Conservation (phyloP, 2,329 filamentous ascomycete genomes). For the Microdochium trichocladiopsis region DNA sequence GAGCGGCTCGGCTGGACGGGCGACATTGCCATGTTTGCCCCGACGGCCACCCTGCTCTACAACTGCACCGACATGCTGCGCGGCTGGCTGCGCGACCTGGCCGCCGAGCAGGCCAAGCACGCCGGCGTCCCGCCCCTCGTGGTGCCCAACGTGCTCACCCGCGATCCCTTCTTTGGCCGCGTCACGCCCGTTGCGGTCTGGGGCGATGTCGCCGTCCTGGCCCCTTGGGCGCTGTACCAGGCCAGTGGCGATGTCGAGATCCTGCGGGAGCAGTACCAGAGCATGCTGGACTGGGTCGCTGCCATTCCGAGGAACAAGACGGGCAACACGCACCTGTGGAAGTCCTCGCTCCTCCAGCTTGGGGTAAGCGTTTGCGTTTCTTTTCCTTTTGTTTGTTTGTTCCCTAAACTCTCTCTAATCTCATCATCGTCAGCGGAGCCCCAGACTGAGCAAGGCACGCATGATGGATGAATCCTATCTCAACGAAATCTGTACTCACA, state of each 20-base stretch:
- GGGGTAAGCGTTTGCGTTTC: constrained; percentile 9
- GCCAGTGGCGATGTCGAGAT: constrained; percentile 19
- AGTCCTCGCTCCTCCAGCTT: constrained; percentile 25
- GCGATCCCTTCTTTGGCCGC: constrained; percentile 5
- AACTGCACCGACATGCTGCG: constrained; percentile 28
- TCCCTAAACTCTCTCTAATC: constrained; percentile 38
- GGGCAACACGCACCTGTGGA: constrained; percentile 30
- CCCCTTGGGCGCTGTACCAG: constrained; percentile 22
- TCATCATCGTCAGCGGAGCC: no score
- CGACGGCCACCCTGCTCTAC: constrained; percentile 34
- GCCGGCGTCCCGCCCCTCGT: not conserved
- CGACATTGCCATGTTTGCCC: constrained; percentile 36
- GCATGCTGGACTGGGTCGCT: constrained; percentile 20
- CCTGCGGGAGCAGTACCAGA: constrained; percentile 15
- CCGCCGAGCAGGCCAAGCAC: constrained; percentile 3
- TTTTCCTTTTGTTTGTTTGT: constrained; percentile 18
- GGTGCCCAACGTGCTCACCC: constrained; percentile 1
- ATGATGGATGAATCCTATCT: no score
- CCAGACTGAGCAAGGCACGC: no score
- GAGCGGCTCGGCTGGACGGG: constrained; percentile 44
- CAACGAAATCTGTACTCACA: no score
- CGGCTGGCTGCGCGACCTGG: constrained; percentile 24
- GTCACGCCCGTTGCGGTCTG: constrained; percentile 17
- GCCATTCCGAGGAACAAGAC: constrained; percentile 31
- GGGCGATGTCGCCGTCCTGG: constrained; percentile 21